A percentile compares a stretch with the other conserved stretches of the same genome.
Conservation (phyloP, 2,329 filamentous ascomycete genomes). For the Chaetomium globosum region DNA sequence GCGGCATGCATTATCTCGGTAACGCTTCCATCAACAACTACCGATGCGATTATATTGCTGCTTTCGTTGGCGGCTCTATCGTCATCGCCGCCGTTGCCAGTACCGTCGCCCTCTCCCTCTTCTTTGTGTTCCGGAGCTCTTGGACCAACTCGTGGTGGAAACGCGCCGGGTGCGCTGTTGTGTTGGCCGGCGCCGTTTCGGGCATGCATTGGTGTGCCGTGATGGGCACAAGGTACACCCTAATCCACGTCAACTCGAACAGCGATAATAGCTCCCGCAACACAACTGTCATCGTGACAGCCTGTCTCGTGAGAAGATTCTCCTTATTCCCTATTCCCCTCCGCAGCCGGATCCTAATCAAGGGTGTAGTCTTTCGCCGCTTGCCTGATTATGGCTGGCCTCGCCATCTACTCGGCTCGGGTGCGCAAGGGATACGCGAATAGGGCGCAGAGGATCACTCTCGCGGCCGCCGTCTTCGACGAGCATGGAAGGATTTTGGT, state of each 20-base stretch:
- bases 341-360: background rate
- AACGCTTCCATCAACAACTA: slow-evolving; percentile 83
- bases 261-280: slow-evolving; percentile 57
- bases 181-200: slow-evolving; percentile 74
- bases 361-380: slow-evolving; percentile 59
- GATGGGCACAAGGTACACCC: slow-evolving; percentile 67
- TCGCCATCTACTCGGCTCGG: slow-evolving; percentile 57
- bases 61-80: slow-evolving; percentile 67
- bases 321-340: slow-evolving; percentile 14
- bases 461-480: slow-evolving; percentile 68
- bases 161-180: slow-evolving; percentile 63
- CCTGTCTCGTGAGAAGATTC: slow-evolving; percentile 60
- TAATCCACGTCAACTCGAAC: slow-evolving; percentile 51
- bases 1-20: slow-evolving; percentile 87
- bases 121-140: slow-evolving; percentile 73
- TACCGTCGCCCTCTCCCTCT: slow-evolving; percentile 69
- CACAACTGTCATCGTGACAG: slow-evolving; percentile 72
- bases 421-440: slow-evolving; percentile 57
- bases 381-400: slow-evolving; percentile 60
- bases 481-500: slow-evolving; percentile 67
- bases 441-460: slow-evolving; percentile 63
- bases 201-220: slow-evolving; percentile 88
- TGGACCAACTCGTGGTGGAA: slow-evolving; percentile 84
- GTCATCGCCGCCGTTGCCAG: slow-evolving; percentile 74
- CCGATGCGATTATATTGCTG: slow-evolving; percentile 59